These are phyloP conservation scores for Chrysoporthe cubensis DNA, from an alignment of 2,329 filamentous ascomycete species.

Conservation along the genomic window DNA sequence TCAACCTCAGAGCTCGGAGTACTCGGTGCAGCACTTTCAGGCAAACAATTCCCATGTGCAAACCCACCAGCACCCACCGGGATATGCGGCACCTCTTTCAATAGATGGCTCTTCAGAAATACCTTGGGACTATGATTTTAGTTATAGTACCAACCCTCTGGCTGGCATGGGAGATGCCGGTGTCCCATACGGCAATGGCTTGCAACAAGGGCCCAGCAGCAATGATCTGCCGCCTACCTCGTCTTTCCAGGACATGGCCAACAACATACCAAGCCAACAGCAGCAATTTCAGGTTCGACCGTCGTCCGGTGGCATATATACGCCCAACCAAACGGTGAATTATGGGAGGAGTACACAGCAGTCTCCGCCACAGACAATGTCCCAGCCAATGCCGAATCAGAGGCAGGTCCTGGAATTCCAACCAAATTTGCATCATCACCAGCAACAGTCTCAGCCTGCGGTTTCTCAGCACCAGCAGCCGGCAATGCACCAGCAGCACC, in stretches of 20 bases:
- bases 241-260: constrained; percentile 21
- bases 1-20: constrained; percentile 24
- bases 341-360: constrained; percentile 25
- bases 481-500: constrained; percentile 34
- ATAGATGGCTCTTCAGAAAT: constrained; percentile 21
- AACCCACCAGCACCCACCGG: constrained; percentile 24
- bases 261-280: constrained; percentile 17
- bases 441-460: constrained; percentile 26
- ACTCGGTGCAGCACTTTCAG: constrained; percentile 23
- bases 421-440: constrained; percentile 32
- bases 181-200: constrained; percentile 12
- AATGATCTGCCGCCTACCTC: constrained; percentile 14
- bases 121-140: constrained; percentile 26
- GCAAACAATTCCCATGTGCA: constrained; percentile 16
- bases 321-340: constrained; percentile 6
- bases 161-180: constrained; percentile 7
- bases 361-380: constrained; percentile 25
- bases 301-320: constrained; percentile 8
- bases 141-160: constrained; percentile 20
- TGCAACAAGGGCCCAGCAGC: constrained; percentile 19
- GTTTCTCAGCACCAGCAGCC: constrained; percentile 31
- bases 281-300: constrained; percentile 21
- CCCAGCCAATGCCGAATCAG: constrained; percentile 21
- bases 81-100: constrained; percentile 20
- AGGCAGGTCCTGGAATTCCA: constrained; percentile 26